Evolutionary conservation across 2,329 filamentous ascomycete species (phyloP).

Genomic region (Pseudogymnoascus sp.): DNA sequence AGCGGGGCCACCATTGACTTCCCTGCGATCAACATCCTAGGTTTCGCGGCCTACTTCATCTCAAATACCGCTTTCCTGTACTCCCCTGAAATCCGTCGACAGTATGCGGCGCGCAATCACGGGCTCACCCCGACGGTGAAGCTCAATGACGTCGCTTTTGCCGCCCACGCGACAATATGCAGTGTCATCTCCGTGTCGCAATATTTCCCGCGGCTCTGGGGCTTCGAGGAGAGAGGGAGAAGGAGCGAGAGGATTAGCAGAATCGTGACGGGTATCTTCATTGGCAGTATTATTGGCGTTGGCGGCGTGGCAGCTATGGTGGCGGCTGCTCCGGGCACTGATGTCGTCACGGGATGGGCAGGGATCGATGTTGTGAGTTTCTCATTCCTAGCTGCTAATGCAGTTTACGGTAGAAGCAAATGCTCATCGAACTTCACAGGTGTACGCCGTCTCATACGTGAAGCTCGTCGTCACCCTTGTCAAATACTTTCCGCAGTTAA

Average conservation of each 20-base stretch:
- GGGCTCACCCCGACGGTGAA: constrained; percentile 74
- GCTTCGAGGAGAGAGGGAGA: constrained; percentile 53
- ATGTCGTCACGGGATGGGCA: constrained; percentile 44
- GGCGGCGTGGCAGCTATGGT: constrained; percentile 41
- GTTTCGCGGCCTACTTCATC: constrained; percentile 66
- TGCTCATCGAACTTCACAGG: constrained; percentile 21
- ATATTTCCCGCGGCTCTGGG: constrained; percentile 65
- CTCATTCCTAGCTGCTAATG: not conserved
- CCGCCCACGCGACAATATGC: constrained; percentile 67
- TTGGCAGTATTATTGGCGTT: constrained; percentile 55
- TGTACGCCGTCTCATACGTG: constrained; percentile 70
- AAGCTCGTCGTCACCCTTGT: constrained; percentile 82
- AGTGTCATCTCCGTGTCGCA: constrained; percentile 69
- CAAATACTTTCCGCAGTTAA: constrained; percentile 86
- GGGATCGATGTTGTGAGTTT: constrained; percentile 47
- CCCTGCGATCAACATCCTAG: constrained; percentile 62
- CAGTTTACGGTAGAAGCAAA: not conserved
- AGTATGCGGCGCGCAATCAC: constrained; percentile 75
- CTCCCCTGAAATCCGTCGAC: constrained; percentile 64
- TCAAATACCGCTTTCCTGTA: constrained; percentile 72
- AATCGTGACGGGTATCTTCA: constrained; percentile 59
- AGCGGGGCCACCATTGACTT: constrained; percentile 83
- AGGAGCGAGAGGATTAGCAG: constrained; percentile 48
- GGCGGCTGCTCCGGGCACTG: constrained; percentile 27
- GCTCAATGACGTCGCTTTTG: constrained; percentile 85